phyloP scores from a whole-genome alignment of 2,329 filamentous ascomycete genomes.

The Shiraia sp. region DNA sequence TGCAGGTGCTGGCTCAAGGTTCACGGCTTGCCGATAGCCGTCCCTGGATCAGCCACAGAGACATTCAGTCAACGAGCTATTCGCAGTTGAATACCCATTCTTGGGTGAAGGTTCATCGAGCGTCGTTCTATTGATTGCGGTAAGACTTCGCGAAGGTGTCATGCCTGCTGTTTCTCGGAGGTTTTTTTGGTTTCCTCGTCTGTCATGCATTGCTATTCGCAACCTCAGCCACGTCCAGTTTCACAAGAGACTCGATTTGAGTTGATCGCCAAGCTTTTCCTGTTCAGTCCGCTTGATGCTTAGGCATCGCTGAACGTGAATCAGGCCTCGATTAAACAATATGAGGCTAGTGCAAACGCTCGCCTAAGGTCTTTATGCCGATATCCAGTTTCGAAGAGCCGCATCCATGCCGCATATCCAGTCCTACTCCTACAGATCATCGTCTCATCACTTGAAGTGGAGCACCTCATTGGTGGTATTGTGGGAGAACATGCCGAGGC shows the following conservation, averaged over 20 bases:
- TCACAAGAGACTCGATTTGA: constrained; percentile 24
- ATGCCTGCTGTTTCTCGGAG: not conserved
- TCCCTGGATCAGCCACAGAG: not conserved
- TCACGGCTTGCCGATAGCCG: not conserved
- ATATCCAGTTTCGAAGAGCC: constrained; percentile 4
- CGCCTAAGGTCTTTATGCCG: constrained; percentile 1
- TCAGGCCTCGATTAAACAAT: constrained; percentile 4
- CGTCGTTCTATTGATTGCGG: no score
- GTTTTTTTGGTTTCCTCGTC: not conserved
- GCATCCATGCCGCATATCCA: not conserved
- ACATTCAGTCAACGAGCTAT: not conserved
- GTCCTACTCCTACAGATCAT: constrained; percentile 8
- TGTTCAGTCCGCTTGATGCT: constrained; percentile 23
- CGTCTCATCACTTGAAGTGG: constrained; percentile 14
- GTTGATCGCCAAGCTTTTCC: constrained; percentile 30
- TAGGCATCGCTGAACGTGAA: constrained; percentile 14
- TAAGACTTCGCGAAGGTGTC: no score
- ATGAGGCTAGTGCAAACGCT: not conserved
- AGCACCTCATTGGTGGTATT: constrained; percentile 8
- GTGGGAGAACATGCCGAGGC: not conserved
- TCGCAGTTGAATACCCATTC: no score
- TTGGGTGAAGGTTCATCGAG: no score
- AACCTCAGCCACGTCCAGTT: constrained; percentile 22
- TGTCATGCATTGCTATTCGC: constrained; percentile 5
- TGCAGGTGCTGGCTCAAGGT: not conserved